Evolutionary conservation across 768 basidiomycete genomes (phyloP).

Genomic region (Tulasnella sp.): DNA sequence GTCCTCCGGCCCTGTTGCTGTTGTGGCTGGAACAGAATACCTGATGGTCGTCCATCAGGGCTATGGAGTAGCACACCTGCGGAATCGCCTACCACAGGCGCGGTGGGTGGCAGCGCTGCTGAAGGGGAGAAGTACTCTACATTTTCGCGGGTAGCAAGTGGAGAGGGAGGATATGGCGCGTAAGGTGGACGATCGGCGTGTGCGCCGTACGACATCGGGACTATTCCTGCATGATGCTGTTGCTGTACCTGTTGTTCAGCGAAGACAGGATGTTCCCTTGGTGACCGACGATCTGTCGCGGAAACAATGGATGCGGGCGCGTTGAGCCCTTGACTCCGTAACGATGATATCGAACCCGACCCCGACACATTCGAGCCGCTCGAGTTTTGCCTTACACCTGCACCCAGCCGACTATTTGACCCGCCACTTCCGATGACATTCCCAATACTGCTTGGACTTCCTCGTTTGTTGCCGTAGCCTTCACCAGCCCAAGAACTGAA

Average conservation of each 20-base stretch:
- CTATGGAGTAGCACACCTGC: constrained; percentile 86
- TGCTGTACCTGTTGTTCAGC: constrained; percentile 14
- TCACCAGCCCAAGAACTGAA: neutral
- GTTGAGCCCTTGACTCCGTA: too few species aligned
- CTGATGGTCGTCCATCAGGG: constrained; percentile 88
- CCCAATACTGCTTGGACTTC: too few species aligned
- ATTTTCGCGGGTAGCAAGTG: neutral
- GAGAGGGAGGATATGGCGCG: constrained; percentile 14
- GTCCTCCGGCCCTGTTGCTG: constrained; percentile 5
- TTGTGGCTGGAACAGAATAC: constrained; percentile 86
- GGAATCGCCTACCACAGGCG: constrained; percentile 56
- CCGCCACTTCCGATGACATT: too few species aligned
- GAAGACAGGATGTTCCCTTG: constrained; percentile 4
- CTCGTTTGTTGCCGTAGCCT: too few species aligned
- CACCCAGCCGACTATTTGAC: too few species aligned
- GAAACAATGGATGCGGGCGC: too few species aligned
- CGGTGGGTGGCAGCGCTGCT: constrained; percentile 28
- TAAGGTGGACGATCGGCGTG: neutral
- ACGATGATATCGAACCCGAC: neutral
- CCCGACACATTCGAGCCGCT: neutral
- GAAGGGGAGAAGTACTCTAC: constrained; percentile 63
- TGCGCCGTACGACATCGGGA: constrained; percentile 4
- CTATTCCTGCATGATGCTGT: neutral
- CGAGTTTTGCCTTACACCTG: neutral
- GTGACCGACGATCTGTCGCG: constrained; percentile 1